phyloP scores from a whole-genome alignment of 116 monocot species.

The Zostera marina region DNA sequence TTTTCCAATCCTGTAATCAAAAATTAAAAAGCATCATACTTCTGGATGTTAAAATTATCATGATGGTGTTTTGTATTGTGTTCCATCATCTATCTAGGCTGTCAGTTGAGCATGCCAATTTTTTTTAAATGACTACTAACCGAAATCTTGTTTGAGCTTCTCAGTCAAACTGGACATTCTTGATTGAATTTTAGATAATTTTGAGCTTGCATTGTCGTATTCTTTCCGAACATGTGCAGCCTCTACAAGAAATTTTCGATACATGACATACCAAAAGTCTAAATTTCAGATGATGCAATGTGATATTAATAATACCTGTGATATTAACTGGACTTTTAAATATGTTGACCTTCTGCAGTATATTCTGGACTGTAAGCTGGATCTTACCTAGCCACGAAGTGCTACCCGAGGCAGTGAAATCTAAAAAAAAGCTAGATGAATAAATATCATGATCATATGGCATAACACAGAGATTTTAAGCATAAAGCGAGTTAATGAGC shows the following conservation, averaged over 20 bases:
- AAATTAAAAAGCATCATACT: not conserved
- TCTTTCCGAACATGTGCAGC: constrained; percentile 74
- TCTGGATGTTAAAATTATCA: too few relatives aligned
- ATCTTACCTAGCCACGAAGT: constrained; percentile 71
- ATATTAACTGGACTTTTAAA: constrained; percentile 81
- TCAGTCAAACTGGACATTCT: constrained; percentile 66
- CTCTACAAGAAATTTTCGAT: constrained; percentile 23
- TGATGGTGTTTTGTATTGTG: too few relatives aligned
- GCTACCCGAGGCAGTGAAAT: constrained; percentile 24
- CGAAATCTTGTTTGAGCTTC: constrained; percentile 83
- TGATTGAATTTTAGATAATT: constrained; percentile 75
- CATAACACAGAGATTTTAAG: too few relatives aligned
- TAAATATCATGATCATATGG: not conserved
- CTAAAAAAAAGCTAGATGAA: constrained; percentile 13
- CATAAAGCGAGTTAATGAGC: too few relatives aligned
- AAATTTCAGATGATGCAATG: not conserved
- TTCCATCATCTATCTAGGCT: too few relatives aligned
- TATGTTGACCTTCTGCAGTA: constrained; percentile 63
- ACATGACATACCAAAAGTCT: not conserved
- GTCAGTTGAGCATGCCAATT: too few relatives aligned
- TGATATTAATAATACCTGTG: too few relatives aligned
- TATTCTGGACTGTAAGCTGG: constrained; percentile 52
- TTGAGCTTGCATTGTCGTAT: constrained; percentile 74
- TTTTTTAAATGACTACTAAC: constrained; percentile 21
- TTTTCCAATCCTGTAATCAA: constrained; percentile 63